Base-by-base conservation (phyloP, 768 basidiomycete genomes). In the Coprinopsis cinerea region DNA sequence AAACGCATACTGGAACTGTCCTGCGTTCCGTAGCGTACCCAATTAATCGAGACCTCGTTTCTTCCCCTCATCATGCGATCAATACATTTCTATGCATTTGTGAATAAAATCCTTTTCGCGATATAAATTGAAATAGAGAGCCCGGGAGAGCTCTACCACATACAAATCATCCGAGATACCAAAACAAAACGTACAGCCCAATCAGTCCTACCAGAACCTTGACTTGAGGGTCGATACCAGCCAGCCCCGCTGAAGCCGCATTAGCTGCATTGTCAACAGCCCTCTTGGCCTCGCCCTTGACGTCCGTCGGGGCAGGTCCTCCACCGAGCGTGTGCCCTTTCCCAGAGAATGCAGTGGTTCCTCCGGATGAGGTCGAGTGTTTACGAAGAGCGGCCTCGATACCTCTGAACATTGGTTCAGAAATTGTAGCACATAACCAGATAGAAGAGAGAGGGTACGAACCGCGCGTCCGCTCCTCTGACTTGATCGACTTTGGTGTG, bases 251-350 rank as follows among this genome's bases (percentile, higher is more conserved):
- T n/a, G 50, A 46, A 48, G 81, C 66, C 9, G 57, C 63, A 6
- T 63, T 71, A 2, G 63, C 56, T 1, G 67, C 65, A 3, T 64
- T 67, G 35, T 66, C 64, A 18, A 66, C 51, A 23, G 67, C 55
- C 43, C 68, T 59, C 34, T 65, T 57, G 28, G 66, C 59, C 44
- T 71, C 67, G 20, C 57, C 64, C 9, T 63, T 60, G 24, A 66
- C 54, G 44, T 73, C 67, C 17, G 67, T 56, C 6, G 67, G 57
- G 15, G 69, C 64, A 23, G 73, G 56, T 13, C 71, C 63, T 23
- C 79, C 80, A 18, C 82, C 84, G 1, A 92, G 71, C 4, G 83
- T 89, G 7, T 83, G 82, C 20, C 90, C 90, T 59, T 76, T 75
- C 2, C 90, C 90, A 20, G 78, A 61, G 62, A 92, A 92, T 35